Conservation (phyloP, 1,284 basidiomycete species). For the Trametes hirsuta region DNA sequence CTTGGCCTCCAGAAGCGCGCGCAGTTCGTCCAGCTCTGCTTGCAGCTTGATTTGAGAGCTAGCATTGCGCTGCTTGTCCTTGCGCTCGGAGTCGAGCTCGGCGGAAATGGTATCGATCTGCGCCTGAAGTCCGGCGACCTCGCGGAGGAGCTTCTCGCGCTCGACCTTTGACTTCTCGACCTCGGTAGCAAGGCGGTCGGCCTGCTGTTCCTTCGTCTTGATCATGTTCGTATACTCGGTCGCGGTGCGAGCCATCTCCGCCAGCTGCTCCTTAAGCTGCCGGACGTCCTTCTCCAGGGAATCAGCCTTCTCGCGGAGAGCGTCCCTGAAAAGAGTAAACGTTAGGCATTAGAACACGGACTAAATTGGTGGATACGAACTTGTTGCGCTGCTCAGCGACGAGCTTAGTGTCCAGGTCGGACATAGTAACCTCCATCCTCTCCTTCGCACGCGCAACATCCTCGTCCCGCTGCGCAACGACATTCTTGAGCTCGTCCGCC, state of each 20-base stretch:
- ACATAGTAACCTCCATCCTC: conserved; percentile 66
- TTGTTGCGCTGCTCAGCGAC: conserved; percentile 65
- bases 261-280: conserved; percentile 77
- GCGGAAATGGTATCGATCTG: conserved; percentile 70
- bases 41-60: conserved; percentile 67
- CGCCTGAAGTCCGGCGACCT: conserved; percentile 68
- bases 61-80: conserved; percentile 59
- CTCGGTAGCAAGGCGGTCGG: conserved; percentile 62
- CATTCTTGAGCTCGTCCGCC: conserved; percentile 74
- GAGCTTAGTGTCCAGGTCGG: conserved; percentile 79
- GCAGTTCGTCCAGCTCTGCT: conserved; percentile 85
- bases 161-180: conserved; percentile 57
- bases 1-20: conserved; percentile 82
- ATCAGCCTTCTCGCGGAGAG: conserved; percentile 61
- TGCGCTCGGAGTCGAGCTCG: conserved; percentile 68
- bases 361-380: conserved; percentile 47
- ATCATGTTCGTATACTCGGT: conserved; percentile 82
- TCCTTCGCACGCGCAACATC: conserved; percentile 79
- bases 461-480: conserved; percentile 79
- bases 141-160: conserved; percentile 55
- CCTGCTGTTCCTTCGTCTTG: conserved; percentile 78
- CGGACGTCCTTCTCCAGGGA: conserved; percentile 69
- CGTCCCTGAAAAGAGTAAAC: conserved; percentile 51
- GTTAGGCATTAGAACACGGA: conserved; percentile 10
- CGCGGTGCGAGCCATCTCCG: conserved; percentile 77